These are phyloP conservation scores for Ostreobium quekettii DNA, from an alignment of 139 green algal genomes.

Conservation along the genomic window DNA sequence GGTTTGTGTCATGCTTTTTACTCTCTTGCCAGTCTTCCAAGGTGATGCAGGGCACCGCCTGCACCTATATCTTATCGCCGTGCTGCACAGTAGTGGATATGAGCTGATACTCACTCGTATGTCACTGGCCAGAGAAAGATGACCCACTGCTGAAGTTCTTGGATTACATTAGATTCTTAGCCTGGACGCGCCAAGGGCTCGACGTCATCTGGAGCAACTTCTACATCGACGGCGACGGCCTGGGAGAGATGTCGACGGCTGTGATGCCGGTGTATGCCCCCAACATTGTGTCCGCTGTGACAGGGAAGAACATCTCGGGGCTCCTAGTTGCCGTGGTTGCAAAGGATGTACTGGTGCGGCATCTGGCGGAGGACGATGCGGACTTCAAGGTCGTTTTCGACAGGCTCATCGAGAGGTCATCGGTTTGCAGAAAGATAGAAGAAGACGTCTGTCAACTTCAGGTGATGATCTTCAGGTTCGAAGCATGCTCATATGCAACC, in stretches of 20 bases:
- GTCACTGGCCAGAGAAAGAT: too few species aligned
- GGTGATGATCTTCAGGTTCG: too few species aligned
- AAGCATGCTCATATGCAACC: too few species aligned
- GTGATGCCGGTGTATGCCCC: conserved; percentile 1
- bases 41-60: too few species aligned
- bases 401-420: background rate
- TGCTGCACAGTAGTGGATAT: too few species aligned
- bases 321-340: background rate
- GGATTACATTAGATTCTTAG: conserved; percentile 1
- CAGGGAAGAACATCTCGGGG: background rate
- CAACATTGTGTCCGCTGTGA: too few species aligned
- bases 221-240: conserved; percentile 6
- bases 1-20: too few species aligned
- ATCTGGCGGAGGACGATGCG: background rate
- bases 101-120: too few species aligned
- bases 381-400: background rate
- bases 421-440: background rate
- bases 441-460: background rate
- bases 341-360: background rate
- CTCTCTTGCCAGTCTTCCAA: too few species aligned
- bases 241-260: conserved; percentile 11
- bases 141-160: background rate
- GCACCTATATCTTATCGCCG: too few species aligned
- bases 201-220: background rate
- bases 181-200: background rate